Base-by-base conservation (phyloP, 176 grass and related monocot species). In the Cenchrus fungigraminus region DNA sequence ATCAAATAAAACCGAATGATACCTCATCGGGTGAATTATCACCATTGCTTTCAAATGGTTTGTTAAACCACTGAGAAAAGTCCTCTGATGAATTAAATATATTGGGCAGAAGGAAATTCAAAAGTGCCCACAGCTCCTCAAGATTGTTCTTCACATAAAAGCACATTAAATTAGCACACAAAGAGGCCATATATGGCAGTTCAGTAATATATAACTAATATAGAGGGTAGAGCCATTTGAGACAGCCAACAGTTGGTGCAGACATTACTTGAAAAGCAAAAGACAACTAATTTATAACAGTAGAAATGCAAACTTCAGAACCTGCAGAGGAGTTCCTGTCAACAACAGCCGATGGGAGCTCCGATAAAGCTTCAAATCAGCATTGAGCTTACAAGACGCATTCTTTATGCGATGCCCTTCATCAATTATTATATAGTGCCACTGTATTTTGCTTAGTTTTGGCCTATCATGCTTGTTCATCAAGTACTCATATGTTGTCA, bases 391-490 rank as follows among this genome's bases (percentile, higher is more conserved):
- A 88, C 97, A 99, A 53, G 97, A 99, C 8, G 97, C 97, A 70
- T 99, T 99, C 82, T 99, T 99, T 88, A 99, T 99, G 49, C 97
- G 97, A 77, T 99, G 97, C 34, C 97, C 97, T 89, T 99, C 97
- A 84, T 99, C 97, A 46, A 99, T 99, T 89, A 99, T 99, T 76
- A 99, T 91, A 79, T 99, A 99, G 65, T 92, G 97, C 97, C 97
- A 99, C 56, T 99, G 91, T 79, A 99, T 94, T 90, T 99, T 99
- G 84, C 97, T 92, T 79, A 99, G 88, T 75, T 99, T 99, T 86
- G 97, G 97, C 75, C 94, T 91, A 83, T 99, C 97, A 79, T 99
- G 93, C 70, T 99, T 99, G 86, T 99, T 99, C 97, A 99, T 99
- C 82, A 99, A 82, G 86, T 99, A 99, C 56, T 99, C 97, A 16